phyloP scores from a whole-genome alignment of 2,329 filamentous ascomycete genomes.

The Penicillium sp. region DNA sequence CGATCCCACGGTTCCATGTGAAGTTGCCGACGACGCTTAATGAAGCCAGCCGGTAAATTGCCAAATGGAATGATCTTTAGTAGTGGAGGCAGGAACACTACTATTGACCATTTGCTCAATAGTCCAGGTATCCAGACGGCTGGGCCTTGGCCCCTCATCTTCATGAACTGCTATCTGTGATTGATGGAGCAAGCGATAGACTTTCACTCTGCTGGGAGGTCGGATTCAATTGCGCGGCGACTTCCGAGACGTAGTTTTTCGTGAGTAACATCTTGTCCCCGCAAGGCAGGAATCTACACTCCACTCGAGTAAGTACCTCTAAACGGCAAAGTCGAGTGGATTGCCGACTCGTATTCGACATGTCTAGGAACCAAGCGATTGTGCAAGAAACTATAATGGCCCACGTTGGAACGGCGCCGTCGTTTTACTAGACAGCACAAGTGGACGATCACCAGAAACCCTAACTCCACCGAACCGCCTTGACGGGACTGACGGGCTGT shows the following conservation, averaged over 20 bases:
- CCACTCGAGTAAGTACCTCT: background rate
- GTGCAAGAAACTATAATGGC: conserved; percentile 3
- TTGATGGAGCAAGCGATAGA: background rate
- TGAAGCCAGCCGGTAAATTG: background rate
- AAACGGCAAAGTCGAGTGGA: conserved; percentile 5
- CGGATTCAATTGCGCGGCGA: conserved; percentile 9
- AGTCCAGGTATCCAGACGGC: background rate
- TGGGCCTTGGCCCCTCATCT: background rate
- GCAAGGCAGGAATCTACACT: background rate
- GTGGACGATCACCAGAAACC: conserved; percentile 9
- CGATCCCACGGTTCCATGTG: background rate
- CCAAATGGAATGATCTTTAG: background rate
- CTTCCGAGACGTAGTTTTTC: conserved; percentile 2
- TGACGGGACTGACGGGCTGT: conserved; percentile 11
- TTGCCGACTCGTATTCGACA: conserved; percentile 8
- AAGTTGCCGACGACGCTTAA: background rate
- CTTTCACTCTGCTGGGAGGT: conserved; percentile 5
- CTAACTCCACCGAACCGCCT: conserved; percentile 19
- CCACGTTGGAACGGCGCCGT: conserved; percentile 10
- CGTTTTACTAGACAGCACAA: conserved; percentile 8
- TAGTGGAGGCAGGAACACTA: conserved; percentile 3
- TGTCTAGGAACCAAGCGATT: too few relatives aligned
- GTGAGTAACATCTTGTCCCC: conserved; percentile 3
- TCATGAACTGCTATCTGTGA: background rate
- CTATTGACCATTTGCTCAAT: conserved; percentile 13